Evolutionary conservation across 495 filamentous ascomycete genomes (phyloP).

Genomic region (Apiosordaria backusii): DNA sequence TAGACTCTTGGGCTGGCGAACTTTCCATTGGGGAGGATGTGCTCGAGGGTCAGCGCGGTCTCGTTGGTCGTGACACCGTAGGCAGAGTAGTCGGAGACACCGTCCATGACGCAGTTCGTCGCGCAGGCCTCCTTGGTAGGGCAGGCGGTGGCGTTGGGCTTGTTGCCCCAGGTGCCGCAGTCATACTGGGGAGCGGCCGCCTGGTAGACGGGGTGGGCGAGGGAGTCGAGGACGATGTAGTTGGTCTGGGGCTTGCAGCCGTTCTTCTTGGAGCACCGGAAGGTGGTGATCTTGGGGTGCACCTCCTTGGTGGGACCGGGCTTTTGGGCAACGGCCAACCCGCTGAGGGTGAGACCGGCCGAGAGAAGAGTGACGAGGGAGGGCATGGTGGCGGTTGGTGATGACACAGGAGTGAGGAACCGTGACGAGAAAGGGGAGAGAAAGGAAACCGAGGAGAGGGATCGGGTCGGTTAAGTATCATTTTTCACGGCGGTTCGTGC

Average conservation of each 20-base stretch:
- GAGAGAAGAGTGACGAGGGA: slow-evolving; percentile 17
- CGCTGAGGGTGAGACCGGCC: slow-evolving; percentile 18
- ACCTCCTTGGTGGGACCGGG: slow-evolving; percentile 28
- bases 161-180: slow-evolving; percentile 51
- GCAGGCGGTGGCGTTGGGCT: slow-evolving; percentile 40
- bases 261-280: slow-evolving; percentile 49
- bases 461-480: neutral
- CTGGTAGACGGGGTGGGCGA: slow-evolving; percentile 27
- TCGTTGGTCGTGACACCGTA: slow-evolving; percentile 47
- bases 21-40: slow-evolving; percentile 22
- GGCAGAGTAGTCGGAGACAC: slow-evolving; percentile 42
- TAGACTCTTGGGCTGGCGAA: slow-evolving; percentile 56
- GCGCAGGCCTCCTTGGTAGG: slow-evolving; percentile 45
- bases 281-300: slow-evolving; percentile 57
- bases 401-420: neutral
- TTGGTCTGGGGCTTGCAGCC: slow-evolving; percentile 52
- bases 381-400: slow-evolving; percentile 18
- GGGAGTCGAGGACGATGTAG: slow-evolving; percentile 58
- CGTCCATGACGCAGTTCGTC: slow-evolving; percentile 51
- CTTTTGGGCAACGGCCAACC: slow-evolving; percentile 21
- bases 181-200: slow-evolving; percentile 6
- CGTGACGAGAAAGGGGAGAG: slow-evolving; percentile 4
- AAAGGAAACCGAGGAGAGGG: neutral
- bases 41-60: slow-evolving; percentile 49
- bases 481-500: neutral